Percentiles rank a stretch among this genome's conserved stretches.
Evolutionary conservation across 176 grass and related monocot genomes (phyloP).

Genomic region (Olyra latifolia): DNA sequence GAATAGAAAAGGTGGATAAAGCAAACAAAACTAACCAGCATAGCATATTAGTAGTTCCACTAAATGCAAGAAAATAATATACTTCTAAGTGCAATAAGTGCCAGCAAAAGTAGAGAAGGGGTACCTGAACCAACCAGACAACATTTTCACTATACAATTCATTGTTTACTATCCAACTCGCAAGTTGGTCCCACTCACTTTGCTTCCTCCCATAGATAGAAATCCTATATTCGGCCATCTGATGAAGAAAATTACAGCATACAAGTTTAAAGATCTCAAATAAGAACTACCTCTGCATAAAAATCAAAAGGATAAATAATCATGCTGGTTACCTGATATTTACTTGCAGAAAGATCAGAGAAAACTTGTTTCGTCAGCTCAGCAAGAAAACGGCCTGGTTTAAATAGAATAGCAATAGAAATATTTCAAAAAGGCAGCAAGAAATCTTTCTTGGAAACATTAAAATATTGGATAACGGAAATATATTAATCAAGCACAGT

Average conservation of each 20-base stretch:
- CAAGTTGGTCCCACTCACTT: constrained; percentile 98
- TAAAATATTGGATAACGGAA: not conserved
- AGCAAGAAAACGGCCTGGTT: constrained; percentile 85
- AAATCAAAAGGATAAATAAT: constrained; percentile 7
- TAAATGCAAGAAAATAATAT: constrained; percentile 6
- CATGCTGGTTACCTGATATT: constrained; percentile 78
- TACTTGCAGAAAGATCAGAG: constrained; percentile 88
- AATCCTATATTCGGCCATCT: constrained; percentile 99
- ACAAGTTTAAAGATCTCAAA: constrained; percentile 31
- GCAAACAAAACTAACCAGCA: not conserved
- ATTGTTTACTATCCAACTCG: constrained; percentile 99
- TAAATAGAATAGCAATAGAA: constrained; percentile 29
- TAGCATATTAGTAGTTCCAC: constrained; percentile 11
- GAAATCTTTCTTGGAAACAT: not conserved
- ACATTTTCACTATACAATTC: constrained; percentile 92
- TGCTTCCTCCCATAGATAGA: constrained; percentile 99
- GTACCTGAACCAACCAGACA: constrained; percentile 98
- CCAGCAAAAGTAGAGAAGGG: constrained; percentile 1
- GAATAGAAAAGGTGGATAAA: not conserved
- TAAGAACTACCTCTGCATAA: constrained; percentile 21
- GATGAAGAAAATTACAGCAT: constrained; percentile 39
- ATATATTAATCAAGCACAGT: constrained; percentile 17
- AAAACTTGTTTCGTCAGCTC: constrained; percentile 96
- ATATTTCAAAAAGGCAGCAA: constrained; percentile 22
- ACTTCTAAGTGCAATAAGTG: not conserved